phyloP scores from a whole-genome alignment of 805 yeast species.

The Lipomyces oligophaga region DNA sequence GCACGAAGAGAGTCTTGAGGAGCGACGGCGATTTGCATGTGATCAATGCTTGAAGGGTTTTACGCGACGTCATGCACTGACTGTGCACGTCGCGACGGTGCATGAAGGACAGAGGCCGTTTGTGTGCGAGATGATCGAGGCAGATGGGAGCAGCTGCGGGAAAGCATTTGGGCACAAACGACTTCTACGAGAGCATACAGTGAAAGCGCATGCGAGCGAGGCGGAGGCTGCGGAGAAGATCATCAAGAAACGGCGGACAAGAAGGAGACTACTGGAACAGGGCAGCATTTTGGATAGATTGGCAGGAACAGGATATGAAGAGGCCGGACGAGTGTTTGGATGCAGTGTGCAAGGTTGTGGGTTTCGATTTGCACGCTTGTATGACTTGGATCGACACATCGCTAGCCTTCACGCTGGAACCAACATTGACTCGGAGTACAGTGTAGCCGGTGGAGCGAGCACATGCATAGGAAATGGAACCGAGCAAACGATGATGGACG shows the following conservation, averaged over 20 bases:
- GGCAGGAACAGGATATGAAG: constrained; percentile 39
- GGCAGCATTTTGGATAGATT: constrained; percentile 33
- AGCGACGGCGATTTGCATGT: constrained; percentile 59
- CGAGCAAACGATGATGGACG: background rate
- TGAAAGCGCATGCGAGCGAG: constrained; percentile 5
- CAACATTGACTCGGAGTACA: no score
- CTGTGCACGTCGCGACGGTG: constrained; percentile 44
- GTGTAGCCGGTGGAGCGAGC: no score
- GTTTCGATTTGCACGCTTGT: constrained; percentile 38
- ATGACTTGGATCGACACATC: constrained; percentile 41
- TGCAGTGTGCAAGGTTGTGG: constrained; percentile 38
- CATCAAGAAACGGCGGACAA: background rate
- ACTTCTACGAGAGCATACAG: constrained; percentile 21
- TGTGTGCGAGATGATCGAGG: constrained; percentile 19
- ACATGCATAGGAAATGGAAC: background rate
- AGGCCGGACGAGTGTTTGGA: constrained; percentile 31
- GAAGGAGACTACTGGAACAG: background rate
- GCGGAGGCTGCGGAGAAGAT: background rate
- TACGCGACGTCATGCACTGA: constrained; percentile 53
- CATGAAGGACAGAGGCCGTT: constrained; percentile 30
- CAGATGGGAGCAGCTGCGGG: no score
- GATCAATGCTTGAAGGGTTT: constrained; percentile 44
- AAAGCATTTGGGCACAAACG: constrained; percentile 30
- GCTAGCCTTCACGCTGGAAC: constrained; percentile 1
- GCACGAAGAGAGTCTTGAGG: constrained; percentile 51